These are phyloP conservation scores for Gnomoniopsis sp. DNA, from an alignment of 2,329 filamentous ascomycete species.

Conservation along the genomic window DNA sequence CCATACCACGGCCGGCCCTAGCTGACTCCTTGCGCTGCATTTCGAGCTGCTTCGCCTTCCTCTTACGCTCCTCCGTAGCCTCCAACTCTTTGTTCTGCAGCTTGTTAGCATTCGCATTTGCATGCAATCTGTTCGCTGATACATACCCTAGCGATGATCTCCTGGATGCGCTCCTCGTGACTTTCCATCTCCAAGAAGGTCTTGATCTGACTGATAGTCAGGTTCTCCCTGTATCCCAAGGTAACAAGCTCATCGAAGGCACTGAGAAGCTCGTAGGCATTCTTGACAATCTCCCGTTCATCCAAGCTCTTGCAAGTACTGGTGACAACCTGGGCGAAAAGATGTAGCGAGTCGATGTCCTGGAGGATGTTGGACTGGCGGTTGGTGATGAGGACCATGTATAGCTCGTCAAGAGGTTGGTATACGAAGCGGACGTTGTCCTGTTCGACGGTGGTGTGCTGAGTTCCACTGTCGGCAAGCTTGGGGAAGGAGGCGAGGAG, in stretches of 20 bases:
- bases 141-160: constrained; percentile 85
- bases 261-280: constrained; percentile 93
- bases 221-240: constrained; percentile 90
- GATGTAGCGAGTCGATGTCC: constrained; percentile 96
- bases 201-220: constrained; percentile 96
- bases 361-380: constrained; percentile 98
- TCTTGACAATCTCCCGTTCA: constrained; percentile 89
- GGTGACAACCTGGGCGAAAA: constrained; percentile 95
- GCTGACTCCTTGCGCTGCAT: constrained; percentile 97
- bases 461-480: constrained; percentile 89
- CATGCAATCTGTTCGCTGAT: background rate
- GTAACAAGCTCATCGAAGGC: constrained; percentile 98
- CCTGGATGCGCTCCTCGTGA: constrained; percentile 97
- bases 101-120: constrained; percentile 4
- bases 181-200: constrained; percentile 99
- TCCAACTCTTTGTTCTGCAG: constrained; percentile 94
- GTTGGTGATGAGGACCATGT: constrained; percentile 99
- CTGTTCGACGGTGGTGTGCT: constrained; percentile 97
- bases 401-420: constrained; percentile 97
- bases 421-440: constrained; percentile 99
- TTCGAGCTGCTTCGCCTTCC: constrained; percentile 97
- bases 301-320: constrained; percentile 95
- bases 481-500: constrained; percentile 97
- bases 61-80: constrained; percentile 95
- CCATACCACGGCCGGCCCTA: constrained; percentile 60